These are phyloP conservation scores for Solanum peruvianum DNA, from an alignment of 257 asterid species.

Conservation along the genomic window DNA sequence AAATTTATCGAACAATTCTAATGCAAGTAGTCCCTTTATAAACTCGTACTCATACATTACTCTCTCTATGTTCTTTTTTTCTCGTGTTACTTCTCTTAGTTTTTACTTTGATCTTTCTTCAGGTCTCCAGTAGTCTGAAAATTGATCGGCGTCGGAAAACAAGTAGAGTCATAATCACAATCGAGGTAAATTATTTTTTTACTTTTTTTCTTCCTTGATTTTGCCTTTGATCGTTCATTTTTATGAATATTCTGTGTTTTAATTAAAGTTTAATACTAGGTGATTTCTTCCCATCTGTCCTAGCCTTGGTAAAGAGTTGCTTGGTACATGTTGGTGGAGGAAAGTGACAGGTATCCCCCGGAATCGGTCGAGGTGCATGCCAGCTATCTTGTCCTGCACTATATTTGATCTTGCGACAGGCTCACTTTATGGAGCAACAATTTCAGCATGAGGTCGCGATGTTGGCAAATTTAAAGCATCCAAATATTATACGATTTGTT, in stretches of 20 bases:
- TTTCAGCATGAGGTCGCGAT: constrained; percentile 97
- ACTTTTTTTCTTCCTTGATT: background rate
- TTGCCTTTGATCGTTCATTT: background rate
- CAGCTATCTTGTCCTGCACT: too few relatives aligned
- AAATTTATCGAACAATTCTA: too few relatives aligned
- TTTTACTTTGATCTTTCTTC: background rate
- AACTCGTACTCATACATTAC: too few relatives aligned
- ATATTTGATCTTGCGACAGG: constrained; percentile 44
- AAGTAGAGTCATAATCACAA: background rate
- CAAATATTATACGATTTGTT: constrained; percentile 83
- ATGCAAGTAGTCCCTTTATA: too few relatives aligned
- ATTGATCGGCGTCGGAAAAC: background rate
- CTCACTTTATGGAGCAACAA: constrained; percentile 86
- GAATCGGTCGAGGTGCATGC: background rate
- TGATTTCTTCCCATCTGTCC: background rate
- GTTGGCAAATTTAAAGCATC: constrained; percentile 79
- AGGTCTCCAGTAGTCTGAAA: background rate
- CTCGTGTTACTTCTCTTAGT: background rate
- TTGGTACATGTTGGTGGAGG: background rate
- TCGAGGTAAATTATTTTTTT: background rate
- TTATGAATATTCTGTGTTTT: background rate
- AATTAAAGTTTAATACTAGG: background rate
- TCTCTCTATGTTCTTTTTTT: too few relatives aligned
- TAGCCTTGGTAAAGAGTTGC: background rate
- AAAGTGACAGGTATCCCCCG: background rate